Evolutionary conservation across 495 filamentous ascomycete species (phyloP).

Genomic region (Penicillium cosmopolitanum): DNA sequence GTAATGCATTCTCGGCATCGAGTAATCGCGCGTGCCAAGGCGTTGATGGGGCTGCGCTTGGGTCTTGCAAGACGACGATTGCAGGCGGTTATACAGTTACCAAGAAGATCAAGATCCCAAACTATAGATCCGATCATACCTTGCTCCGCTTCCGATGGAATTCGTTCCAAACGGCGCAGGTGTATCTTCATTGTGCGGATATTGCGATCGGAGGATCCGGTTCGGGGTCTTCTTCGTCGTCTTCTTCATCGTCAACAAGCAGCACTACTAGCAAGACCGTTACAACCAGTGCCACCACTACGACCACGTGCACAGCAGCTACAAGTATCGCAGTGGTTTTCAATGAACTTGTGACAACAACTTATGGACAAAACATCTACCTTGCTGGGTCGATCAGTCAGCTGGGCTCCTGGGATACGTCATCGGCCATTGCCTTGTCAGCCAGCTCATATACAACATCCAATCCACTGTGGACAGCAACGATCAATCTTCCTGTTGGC

Average conservation of each 20-base stretch:
- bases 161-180: constrained; percentile 58
- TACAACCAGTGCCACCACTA: constrained; percentile 5
- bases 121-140: constrained; percentile 50
- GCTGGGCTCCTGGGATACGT: constrained; percentile 58
- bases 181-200: constrained; percentile 60
- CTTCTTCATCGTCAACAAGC: background rate
- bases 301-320: constrained; percentile 8
- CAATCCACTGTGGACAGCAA: constrained; percentile 59
- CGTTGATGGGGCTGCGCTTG: constrained; percentile 50
- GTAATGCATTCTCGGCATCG: constrained; percentile 46
- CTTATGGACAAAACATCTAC: constrained; percentile 38
- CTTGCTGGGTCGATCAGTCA: constrained; percentile 54
- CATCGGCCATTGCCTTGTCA: constrained; percentile 50
- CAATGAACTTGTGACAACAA: constrained; percentile 9
- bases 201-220: constrained; percentile 43
- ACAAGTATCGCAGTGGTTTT: constrained; percentile 8
- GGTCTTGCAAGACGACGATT: constrained; percentile 55
- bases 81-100: constrained; percentile 58
- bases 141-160: constrained; percentile 60
- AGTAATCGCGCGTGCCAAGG: constrained; percentile 47
- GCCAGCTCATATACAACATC: constrained; percentile 52
- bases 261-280: constrained; percentile 1
- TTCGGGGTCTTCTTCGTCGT: constrained; percentile 2
- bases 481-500: constrained; percentile 51
- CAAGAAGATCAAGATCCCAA: constrained; percentile 57